These are phyloP conservation scores for Dactylellina drechsleri DNA, from an alignment of 2,329 filamentous ascomycete genomes.

Conservation along the genomic window DNA sequence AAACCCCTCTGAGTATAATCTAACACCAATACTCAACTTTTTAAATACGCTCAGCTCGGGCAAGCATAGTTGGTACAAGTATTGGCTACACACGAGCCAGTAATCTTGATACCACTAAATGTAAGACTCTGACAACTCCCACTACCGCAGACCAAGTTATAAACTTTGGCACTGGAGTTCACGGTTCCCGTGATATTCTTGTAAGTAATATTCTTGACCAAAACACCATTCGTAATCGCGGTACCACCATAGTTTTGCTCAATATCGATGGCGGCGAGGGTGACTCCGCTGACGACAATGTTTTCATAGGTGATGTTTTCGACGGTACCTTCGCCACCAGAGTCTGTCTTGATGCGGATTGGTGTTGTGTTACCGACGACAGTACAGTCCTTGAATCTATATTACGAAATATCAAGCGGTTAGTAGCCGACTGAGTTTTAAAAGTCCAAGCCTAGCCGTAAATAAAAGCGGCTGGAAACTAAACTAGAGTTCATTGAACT, in stretches of 20 bases:
- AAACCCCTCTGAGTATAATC: too few relatives aligned
- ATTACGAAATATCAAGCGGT: not conserved
- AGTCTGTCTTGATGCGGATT: not conserved
- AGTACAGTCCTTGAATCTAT: constrained; percentile 1
- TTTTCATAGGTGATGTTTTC: not conserved
- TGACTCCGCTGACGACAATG: not conserved
- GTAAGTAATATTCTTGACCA: constrained; percentile 3
- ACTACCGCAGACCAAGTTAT: not conserved
- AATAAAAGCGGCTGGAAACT: too few relatives aligned
- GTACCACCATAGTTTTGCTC: not conserved
- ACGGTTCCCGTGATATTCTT: not conserved
- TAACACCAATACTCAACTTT: too few relatives aligned
- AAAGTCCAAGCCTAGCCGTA: not conserved
- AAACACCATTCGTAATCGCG: not conserved
- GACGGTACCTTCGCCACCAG: not conserved
- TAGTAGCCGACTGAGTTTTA: not conserved
- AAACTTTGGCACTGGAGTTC: not conserved
- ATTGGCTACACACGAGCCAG: too few relatives aligned
- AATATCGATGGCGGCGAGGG: not conserved
- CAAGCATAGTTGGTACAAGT: too few relatives aligned
- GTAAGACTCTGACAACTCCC: not conserved
- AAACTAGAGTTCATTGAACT: too few relatives aligned
- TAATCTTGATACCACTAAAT: not conserved
- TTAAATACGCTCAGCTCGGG: too few relatives aligned
- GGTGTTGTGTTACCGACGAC: not conserved